Evolutionary conservation across 2,329 filamentous ascomycete genomes (phyloP).

Genomic region (Incumbomyces lentus): DNA sequence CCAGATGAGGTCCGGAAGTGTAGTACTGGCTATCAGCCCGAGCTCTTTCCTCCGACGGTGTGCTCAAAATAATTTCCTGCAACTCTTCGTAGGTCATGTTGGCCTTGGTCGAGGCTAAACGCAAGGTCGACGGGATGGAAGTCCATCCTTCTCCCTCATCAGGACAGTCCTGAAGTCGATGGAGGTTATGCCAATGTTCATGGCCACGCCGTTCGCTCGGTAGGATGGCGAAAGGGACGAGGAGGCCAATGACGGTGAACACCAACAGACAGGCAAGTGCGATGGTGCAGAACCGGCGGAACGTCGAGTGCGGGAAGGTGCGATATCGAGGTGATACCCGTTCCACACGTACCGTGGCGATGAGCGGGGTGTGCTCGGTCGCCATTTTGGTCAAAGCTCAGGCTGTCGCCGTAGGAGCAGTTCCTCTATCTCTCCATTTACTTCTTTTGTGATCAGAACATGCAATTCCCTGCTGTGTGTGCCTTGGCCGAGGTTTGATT

Average conservation of each 20-base stretch:
- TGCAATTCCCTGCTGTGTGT: too few species aligned
- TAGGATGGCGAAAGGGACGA: conserved; percentile 30
- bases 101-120: conserved; percentile 24
- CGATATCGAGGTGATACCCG: conserved; percentile 30
- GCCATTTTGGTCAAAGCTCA: too few species aligned
- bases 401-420: too few species aligned
- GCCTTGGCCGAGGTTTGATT: too few species aligned
- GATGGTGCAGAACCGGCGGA: conserved; percentile 34
- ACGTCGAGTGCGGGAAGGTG: conserved; percentile 27
- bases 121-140: conserved; percentile 23
- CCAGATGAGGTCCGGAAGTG: conserved; percentile 63
- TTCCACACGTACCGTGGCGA: conserved; percentile 30
- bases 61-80: conserved; percentile 43
- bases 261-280: conserved; percentile 30
- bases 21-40: conserved; percentile 71
- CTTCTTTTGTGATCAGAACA: too few species aligned
- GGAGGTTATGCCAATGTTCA: conserved; percentile 4
- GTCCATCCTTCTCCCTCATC: conserved; percentile 23
- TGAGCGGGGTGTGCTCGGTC: conserved; percentile 29
- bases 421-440: too few species aligned
- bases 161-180: conserved; percentile 21
- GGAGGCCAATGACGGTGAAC: conserved; percentile 30
- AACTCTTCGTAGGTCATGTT: conserved; percentile 46
- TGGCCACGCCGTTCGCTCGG: conserved; percentile 17
- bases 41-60: conserved; percentile 45